Base-by-base conservation (phyloP, 2,329 filamentous ascomycete species). In the Microascus cirrosus region DNA sequence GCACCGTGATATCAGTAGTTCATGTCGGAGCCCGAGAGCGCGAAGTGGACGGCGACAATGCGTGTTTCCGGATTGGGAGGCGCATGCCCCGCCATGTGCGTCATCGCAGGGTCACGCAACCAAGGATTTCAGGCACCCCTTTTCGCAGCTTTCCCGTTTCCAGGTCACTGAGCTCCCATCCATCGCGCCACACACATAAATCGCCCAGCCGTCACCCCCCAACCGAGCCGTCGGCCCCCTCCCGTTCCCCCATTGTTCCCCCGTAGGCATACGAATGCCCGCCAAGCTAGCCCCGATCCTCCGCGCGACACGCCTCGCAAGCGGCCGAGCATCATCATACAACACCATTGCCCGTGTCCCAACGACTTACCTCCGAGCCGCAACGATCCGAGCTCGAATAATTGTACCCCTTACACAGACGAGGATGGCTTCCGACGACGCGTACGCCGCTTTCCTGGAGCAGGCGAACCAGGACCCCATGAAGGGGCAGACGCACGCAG, bases 401-500 rank as follows among this genome's bases (percentile, higher is more conserved):
- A 90, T 89, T n/a, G n/a, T n/a, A 48, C 42, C 42, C 18, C 3
- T 4, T 2, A 22, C 42, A 22, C 45, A 50, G 20, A 50, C 11
- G 22, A 50, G 45, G n/a, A 50, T 50, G 86, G 82, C 84, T 8
- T 86, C 84, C 57, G 90, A 96, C 77, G 84, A 88, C 61, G 87
- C 88, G 61, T 96, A 96, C 76, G 82, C 85, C 72, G 77, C 86
- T 60, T 96, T 96, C 69, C 78, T 96, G 59, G 81, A 94, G 69
- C 94, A 94, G 75, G 90, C 90, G 57, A 95, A 95, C 74, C 76
- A 84, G 66, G 86, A 91, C 68, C 85, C 87, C 20, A 18, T 35
- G 18, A 18, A 25, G n/a, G 35, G 56, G 5, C n/a, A 42, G 34
- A 48, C 65, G 60, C 66, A 73, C 56, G 61, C 60, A 35, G 53